Evolutionary conservation across 1,139 yeast species (phyloP).

Genomic region (Candida albicans): DNA sequence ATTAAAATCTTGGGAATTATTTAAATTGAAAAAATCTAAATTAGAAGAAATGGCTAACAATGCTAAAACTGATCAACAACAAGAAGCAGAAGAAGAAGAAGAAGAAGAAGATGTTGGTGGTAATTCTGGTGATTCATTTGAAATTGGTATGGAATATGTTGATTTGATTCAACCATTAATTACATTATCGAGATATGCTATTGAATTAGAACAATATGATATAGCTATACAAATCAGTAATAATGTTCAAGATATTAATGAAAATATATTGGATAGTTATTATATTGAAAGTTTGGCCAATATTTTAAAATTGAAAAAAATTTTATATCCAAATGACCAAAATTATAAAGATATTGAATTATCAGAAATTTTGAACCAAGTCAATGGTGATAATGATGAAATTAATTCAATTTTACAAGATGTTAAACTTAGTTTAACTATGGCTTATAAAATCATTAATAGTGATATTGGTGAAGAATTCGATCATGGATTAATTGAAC

Average conservation of each 20-base stretch:
- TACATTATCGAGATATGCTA: conserved; percentile 68
- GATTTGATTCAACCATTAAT: conserved; percentile 69
- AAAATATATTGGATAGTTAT: conserved; percentile 73
- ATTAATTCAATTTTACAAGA: conserved; percentile 40
- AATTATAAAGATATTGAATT: conserved; percentile 53
- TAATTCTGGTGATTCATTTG: conserved; percentile 32
- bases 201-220: conserved; percentile 75
- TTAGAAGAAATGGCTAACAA: conserved; percentile 47
- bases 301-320: conserved; percentile 55
- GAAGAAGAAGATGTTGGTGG: conserved; percentile 5
- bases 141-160: conserved; percentile 52
- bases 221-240: conserved; percentile 60
- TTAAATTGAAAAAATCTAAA: conserved; percentile 48
- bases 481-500: conserved; percentile 56
- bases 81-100: conserved; percentile 16
- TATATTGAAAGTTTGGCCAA: conserved; percentile 82
- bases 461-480: conserved; percentile 46
- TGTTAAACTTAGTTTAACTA: conserved; percentile 54
- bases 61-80: conserved; percentile 19
- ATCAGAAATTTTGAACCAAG: conserved; percentile 17
- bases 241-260: conserved; percentile 73
- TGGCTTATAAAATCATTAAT: conserved; percentile 52
- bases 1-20: conserved; percentile 70
- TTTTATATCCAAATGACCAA: conserved; percentile 23
- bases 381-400: conserved; percentile 29